phyloP scores from a whole-genome alignment of 2,329 filamentous ascomycete species.

The Beauveria bassiana region DNA sequence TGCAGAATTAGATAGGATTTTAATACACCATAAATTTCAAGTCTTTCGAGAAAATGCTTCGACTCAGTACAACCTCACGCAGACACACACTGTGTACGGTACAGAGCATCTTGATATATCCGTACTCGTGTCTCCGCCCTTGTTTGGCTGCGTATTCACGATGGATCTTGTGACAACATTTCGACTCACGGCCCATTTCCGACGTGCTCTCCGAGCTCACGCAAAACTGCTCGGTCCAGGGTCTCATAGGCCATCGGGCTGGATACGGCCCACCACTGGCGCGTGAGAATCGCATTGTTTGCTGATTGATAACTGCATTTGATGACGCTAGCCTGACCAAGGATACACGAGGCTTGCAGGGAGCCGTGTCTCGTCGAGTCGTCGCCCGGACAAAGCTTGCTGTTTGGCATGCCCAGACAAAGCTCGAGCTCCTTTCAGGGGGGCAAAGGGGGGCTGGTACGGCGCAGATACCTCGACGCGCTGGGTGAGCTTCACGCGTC shows the following conservation, averaged over 20 bases:
- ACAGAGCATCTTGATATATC: background rate
- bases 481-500: slow-evolving; percentile 17
- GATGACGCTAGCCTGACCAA: slow-evolving; percentile 18
- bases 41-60: background rate
- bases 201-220: slow-evolving; percentile 18
- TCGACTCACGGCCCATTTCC: slow-evolving; percentile 10
- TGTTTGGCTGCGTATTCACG: background rate
- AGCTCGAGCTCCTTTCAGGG: background rate
- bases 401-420: background rate
- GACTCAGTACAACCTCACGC: background rate
- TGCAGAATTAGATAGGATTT: background rate
- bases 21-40: background rate
- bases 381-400: too few relatives aligned
- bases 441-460: background rate
- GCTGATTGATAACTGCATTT: slow-evolving; percentile 25
- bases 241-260: slow-evolving; percentile 10
- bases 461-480: slow-evolving; percentile 16
- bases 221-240: slow-evolving; percentile 10
- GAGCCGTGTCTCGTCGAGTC: too few relatives aligned
- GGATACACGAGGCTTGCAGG: slow-evolving; percentile 11
- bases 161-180: slow-evolving; percentile 2
- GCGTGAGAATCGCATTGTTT: slow-evolving; percentile 18
- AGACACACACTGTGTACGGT: background rate
- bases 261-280: slow-evolving; percentile 17
- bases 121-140: background rate